A percentile compares a stretch with the other conserved stretches of the same genome.
Conservation (phyloP, 1,139 yeast genomes). For the Debaryomyces singareniensis region DNA sequence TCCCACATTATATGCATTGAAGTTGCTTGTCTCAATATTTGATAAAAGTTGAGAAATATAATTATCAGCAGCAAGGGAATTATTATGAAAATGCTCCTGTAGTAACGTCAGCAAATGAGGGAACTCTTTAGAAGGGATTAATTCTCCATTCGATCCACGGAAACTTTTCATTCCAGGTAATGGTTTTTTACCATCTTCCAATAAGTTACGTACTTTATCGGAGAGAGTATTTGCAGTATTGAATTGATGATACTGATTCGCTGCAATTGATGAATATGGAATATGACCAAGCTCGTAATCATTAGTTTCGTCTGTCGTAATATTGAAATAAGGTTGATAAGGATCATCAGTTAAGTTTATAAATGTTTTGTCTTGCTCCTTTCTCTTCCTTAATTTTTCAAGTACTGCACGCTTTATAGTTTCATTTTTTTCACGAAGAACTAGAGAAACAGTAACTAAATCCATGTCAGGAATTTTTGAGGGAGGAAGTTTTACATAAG, state of each 20-base stretch:
- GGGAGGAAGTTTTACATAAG: constrained; percentile 81
- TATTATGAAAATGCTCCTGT: constrained; percentile 21
- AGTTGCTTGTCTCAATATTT: constrained; percentile 41
- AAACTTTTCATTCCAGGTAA: constrained; percentile 41
- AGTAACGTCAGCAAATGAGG: constrained; percentile 36
- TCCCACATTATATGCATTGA: constrained; percentile 41
- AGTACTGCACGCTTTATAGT: constrained; percentile 76
- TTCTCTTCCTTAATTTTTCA: constrained; percentile 72
- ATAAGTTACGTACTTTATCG: constrained; percentile 30
- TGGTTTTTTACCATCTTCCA: constrained; percentile 36
- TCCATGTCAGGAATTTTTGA: constrained; percentile 93
- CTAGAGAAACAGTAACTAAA: constrained; percentile 72
- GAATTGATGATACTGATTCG: constrained; percentile 67
- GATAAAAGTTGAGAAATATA: constrained; percentile 37
- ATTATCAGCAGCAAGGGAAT: constrained; percentile 19
- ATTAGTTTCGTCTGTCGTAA: constrained; percentile 47
- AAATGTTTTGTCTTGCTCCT: constrained; percentile 65
- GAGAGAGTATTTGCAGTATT: constrained; percentile 53
- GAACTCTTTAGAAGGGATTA: constrained; percentile 37
- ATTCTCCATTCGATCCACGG: constrained; percentile 40
- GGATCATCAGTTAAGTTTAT: constrained; percentile 87
- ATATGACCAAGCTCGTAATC: constrained; percentile 52
- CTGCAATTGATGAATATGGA: constrained; percentile 73
- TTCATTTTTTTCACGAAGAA: constrained; percentile 68
- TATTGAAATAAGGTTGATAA: constrained; percentile 78